Conservation (phyloP, 352 stramenopile species). For the Pythium sp. region DNA sequence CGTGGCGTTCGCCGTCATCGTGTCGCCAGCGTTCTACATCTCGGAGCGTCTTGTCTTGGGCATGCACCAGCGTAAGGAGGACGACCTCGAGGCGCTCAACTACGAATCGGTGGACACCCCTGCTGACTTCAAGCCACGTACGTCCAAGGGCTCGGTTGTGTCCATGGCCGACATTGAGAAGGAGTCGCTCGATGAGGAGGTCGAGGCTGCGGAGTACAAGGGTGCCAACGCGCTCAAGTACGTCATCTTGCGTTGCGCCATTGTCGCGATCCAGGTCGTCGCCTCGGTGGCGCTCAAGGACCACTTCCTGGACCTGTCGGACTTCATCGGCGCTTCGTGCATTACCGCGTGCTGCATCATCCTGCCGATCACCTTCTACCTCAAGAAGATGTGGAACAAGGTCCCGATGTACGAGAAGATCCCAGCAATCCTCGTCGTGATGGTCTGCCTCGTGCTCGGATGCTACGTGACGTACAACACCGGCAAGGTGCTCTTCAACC, state of each 20-base stretch:
- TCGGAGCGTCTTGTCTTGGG: conserved; percentile 54
- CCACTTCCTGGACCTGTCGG: conserved; percentile 49
- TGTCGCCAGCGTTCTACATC: conserved; percentile 58
- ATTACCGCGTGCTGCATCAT: conserved; percentile 53
- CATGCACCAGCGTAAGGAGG: conserved; percentile 44
- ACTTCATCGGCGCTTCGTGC: conserved; percentile 51
- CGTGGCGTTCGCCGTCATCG: conserved; percentile 47
- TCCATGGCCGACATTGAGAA: conserved; percentile 32
- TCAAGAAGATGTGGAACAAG: conserved; percentile 40
- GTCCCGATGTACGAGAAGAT: conserved; percentile 43
- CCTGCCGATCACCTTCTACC: conserved; percentile 55
- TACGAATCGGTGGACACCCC: conserved; percentile 14
- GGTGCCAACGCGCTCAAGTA: conserved; percentile 41
- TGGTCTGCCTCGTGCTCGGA: conserved; percentile 38
- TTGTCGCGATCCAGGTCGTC: conserved; percentile 41
- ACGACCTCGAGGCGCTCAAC: conserved; percentile 20
- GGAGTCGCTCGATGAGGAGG: conserved; percentile 29
- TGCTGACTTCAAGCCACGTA: conserved; percentile 9
- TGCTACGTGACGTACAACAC: conserved; percentile 52
- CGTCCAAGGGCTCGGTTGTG: conserved; percentile 27
- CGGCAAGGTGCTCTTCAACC: conserved; percentile 54
- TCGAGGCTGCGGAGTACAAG: conserved; percentile 45
- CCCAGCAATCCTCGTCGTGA: conserved; percentile 34
- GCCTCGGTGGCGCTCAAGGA: conserved; percentile 37
- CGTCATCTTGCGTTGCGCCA: conserved; percentile 34